A percentile compares a stretch with the other conserved stretches of the same genome.
phyloP scores from a whole-genome alignment of 495 filamentous ascomycete species.

The Daldinia decipiens region DNA sequence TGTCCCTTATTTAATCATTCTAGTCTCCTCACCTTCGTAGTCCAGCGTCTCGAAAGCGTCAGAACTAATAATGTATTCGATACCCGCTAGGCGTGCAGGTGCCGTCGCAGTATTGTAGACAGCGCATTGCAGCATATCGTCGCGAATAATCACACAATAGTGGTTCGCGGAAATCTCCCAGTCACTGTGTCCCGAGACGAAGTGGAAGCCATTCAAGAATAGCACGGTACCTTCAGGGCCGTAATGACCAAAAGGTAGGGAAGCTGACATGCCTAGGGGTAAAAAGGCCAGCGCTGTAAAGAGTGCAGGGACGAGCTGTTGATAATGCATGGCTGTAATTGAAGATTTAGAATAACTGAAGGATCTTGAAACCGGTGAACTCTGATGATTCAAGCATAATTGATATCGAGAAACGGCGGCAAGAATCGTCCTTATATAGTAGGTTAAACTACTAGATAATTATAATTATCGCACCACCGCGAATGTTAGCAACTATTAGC shows the following conservation, averaged over 20 bases:
- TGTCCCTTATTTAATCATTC: not conserved
- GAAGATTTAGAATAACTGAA: slow-evolving; percentile 1
- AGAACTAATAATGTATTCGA: slow-evolving; percentile 46
- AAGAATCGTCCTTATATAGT: slow-evolving; percentile 19
- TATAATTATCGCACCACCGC: not conserved
- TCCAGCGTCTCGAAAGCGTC: slow-evolving; percentile 44
- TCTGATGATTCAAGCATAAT: slow-evolving; percentile 6
- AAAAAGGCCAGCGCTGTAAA: slow-evolving; percentile 26
- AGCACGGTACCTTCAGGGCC: slow-evolving; percentile 46
- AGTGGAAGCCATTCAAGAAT: slow-evolving; percentile 56
- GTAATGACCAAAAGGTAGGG: slow-evolving; percentile 44
- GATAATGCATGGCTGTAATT: slow-evolving; percentile 22
- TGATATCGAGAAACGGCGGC: not conserved
- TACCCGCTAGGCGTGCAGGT: slow-evolving; percentile 43
- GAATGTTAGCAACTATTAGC: not conserved
- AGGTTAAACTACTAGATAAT: slow-evolving; percentile 6
- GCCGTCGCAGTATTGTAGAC: slow-evolving; percentile 45
- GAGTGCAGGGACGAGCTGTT: slow-evolving; percentile 12
- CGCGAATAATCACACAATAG: slow-evolving; percentile 49
- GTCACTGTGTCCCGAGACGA: slow-evolving; percentile 48
- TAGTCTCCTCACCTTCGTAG: slow-evolving; percentile 34
- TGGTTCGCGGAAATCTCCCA: slow-evolving; percentile 52
- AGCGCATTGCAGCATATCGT: slow-evolving; percentile 46
- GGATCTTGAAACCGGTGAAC: slow-evolving; percentile 2
- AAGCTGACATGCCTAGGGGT: slow-evolving; percentile 23